Evolutionary conservation across 192 early-diverging fungal genomes (phyloP), one percentile per base, ranked within the genome.

Genomic region (Backusella westeae): DNA sequence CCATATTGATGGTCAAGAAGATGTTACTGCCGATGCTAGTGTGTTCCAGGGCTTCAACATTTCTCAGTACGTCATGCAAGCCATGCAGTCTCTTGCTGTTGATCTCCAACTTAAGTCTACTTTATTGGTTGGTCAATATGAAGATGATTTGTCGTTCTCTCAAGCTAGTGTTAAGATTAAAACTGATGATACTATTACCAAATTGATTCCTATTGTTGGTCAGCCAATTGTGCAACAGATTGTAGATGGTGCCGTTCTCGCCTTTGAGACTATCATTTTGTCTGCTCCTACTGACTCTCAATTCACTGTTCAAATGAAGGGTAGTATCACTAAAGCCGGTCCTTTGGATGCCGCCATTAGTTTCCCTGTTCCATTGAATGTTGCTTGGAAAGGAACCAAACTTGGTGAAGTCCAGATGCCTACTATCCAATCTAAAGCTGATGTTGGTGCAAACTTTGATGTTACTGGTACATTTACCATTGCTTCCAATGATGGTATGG

Each of bases 201-300:
- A 81, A 66, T 77, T 90, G 21, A 83, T 88, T 32, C 85, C 87
- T 41, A 74, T 87, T 38, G 83, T 90, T 59, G 87, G 84, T 52
- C 83, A 82, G 38, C 89, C 89, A 23, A 85, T 90, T 78, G 89
- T 87, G 19, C 85, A 86, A 77, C 56, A 77, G 3, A 85, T 90
- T 78, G 86, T 90, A 67, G 75, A 69, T 56, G 78, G 49, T 69
- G 76, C 85, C 3, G 36, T 23, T 23, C 79, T 87, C 38, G 69
- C 69, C 12, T 85, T 87, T 71, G 78, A 84, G 12, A 71, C 69
- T 34, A 65, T 86, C 38, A 69, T 71, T 5, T 71, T 87, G 52
- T 77, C 77, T 44, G 44, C 44, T 34, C 81, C 86, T 36, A 83
- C 88, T 26, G 80, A 87, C 19, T 69, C 73, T 46, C 66, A 71